Evolutionary conservation across 176 grass and related monocot genomes (phyloP).

Genomic region (Tuctoria greenei): DNA sequence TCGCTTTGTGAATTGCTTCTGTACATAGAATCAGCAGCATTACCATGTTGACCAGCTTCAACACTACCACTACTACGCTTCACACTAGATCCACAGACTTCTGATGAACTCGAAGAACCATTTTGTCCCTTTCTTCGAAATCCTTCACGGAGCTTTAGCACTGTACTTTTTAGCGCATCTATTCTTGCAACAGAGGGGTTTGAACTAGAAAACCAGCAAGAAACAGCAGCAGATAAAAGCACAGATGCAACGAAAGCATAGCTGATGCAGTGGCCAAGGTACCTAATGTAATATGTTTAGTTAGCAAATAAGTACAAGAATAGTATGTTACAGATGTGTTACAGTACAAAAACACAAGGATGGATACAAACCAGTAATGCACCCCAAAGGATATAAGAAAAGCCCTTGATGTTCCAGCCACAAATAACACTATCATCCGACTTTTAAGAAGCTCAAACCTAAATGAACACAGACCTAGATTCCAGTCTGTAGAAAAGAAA

Average conservation of each 20-base stretch:
- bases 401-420: slow-evolving; percentile 91
- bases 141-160: slow-evolving; percentile 88
- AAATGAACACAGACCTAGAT: slow-evolving; percentile 87
- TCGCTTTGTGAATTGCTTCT: slow-evolving; percentile 71
- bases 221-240: slow-evolving; percentile 85
- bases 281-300: slow-evolving; percentile 59
- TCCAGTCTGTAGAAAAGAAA: slow-evolving; percentile 82
- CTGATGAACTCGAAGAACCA: slow-evolving; percentile 94
- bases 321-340: slow-evolving; percentile 22
- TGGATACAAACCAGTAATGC: slow-evolving; percentile 80
- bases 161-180: slow-evolving; percentile 89
- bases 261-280: slow-evolving; percentile 98
- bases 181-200: slow-evolving; percentile 83
- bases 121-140: slow-evolving; percentile 76
- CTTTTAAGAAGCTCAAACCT: slow-evolving; percentile 95
- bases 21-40: slow-evolving; percentile 62
- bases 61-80: slow-evolving; percentile 96
- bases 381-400: slow-evolving; percentile 99
- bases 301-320: slow-evolving; percentile 37
- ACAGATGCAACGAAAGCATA: slow-evolving; percentile 98
- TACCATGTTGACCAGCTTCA: slow-evolving; percentile 76
- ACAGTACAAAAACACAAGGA: slow-evolving; percentile 29
- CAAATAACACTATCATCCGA: slow-evolving; percentile 69
- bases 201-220: slow-evolving; percentile 79
- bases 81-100: slow-evolving; percentile 96